phyloP scores from a whole-genome alignment of 805 yeast species.

The Candida glaebosa region DNA sequence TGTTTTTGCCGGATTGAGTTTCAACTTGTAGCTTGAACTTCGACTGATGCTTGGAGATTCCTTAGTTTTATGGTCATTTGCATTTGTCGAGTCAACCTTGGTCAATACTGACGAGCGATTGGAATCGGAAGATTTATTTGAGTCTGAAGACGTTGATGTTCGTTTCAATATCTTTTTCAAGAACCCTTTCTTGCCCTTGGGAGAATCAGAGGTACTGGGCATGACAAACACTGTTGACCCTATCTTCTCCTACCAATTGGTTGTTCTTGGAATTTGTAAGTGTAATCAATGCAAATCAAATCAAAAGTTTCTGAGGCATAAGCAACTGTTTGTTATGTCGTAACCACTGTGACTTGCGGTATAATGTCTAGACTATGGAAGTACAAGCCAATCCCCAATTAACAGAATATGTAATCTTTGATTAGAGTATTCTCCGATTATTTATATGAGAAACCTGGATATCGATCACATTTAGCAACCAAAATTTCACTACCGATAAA shows the following conservation, averaged over 20 bases:
- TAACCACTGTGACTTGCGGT: not conserved
- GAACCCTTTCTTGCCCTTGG: conserved; percentile 2
- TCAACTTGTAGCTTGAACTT: not conserved
- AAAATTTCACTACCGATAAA: not conserved
- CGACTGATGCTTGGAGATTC: not conserved
- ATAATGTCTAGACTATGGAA: too few relatives aligned
- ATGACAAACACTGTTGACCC: not conserved
- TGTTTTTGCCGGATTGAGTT: conserved; percentile 2
- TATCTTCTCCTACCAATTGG: too few relatives aligned
- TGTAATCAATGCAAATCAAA: too few relatives aligned
- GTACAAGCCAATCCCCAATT: too few relatives aligned
- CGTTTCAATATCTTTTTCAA: conserved; percentile 6
- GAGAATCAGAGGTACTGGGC: not conserved
- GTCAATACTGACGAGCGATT: not conserved
- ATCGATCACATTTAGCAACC: not conserved
- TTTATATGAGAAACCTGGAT: not conserved
- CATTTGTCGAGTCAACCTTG: not conserved
- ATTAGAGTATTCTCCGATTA: too few relatives aligned
- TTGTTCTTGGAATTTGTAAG: too few relatives aligned
- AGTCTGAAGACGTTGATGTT: not conserved
- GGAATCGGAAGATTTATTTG: conserved; percentile 1
- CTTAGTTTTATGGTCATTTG: not conserved
- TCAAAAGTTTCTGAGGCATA: too few relatives aligned
- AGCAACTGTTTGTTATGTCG: not conserved
- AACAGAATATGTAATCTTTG: too few relatives aligned